Conservation (phyloP, 1,284 basidiomycete genomes). For the Sporisorium reilianum region DNA sequence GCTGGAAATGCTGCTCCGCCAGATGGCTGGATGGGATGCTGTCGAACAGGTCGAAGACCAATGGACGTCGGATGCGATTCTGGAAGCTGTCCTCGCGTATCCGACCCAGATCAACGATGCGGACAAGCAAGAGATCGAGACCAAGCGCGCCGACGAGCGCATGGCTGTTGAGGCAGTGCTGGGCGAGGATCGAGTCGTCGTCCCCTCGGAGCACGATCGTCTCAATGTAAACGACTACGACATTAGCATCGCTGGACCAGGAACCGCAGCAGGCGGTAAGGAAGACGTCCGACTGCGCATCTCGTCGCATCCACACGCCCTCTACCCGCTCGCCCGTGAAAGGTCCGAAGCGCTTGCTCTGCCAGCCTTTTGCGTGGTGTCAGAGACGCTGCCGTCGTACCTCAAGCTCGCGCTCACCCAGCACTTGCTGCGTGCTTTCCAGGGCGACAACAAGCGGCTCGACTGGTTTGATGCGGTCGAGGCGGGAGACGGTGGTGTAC, state of each 20-base stretch:
- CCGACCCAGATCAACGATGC: slow-evolving; percentile 11
- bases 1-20: slow-evolving; percentile 52
- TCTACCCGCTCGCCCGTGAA: slow-evolving; percentile 64
- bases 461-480: slow-evolving; percentile 75
- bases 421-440: slow-evolving; percentile 66
- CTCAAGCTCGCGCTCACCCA: slow-evolving; percentile 85
- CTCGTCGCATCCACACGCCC: slow-evolving; percentile 74
- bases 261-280: slow-evolving; percentile 42
- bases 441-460: slow-evolving; percentile 67
- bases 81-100: slow-evolving; percentile 22
- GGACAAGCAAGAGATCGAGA: slow-evolving; percentile 62
- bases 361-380: slow-evolving; percentile 82
- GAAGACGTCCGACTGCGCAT: slow-evolving; percentile 77
- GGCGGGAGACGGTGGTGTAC: slow-evolving; percentile 78
- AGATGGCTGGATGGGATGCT: slow-evolving; percentile 39
- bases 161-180: slow-evolving; percentile 75
- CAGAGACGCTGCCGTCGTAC: slow-evolving; percentile 80
- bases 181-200: slow-evolving; percentile 65
- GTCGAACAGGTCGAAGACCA: slow-evolving; percentile 6
- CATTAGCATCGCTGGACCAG: slow-evolving; percentile 58
- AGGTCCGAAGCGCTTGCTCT: slow-evolving; percentile 68
- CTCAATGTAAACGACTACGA: slow-evolving; percentile 68
- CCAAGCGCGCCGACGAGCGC: slow-evolving; percentile 77
- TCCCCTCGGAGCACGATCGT: slow-evolving; percentile 49
- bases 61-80: slow-evolving; percentile 36